Evolutionary conservation across 2,329 filamentous ascomycete genomes (phyloP).

Genomic region (Xylariaceae sp.): DNA sequence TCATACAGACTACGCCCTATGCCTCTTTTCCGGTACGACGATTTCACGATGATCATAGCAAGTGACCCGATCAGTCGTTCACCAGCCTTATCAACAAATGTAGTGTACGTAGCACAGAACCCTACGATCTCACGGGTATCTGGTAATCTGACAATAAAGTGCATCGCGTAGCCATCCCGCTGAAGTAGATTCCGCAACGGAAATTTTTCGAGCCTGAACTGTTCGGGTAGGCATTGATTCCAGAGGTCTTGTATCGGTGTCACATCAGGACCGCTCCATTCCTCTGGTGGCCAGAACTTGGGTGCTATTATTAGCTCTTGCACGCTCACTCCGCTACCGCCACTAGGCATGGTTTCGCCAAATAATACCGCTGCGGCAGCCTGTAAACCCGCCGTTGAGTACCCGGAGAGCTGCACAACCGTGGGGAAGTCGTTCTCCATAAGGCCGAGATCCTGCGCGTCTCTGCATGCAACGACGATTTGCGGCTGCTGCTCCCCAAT

Average conservation of each 20-base stretch:
- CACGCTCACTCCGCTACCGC: conserved; percentile 18
- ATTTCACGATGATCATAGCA: conserved; percentile 48
- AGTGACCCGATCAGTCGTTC: conserved; percentile 53
- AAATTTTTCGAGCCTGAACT: conserved; percentile 41
- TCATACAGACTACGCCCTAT: conserved; percentile 51
- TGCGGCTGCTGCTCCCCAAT: conserved; percentile 46
- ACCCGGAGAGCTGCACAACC: conserved; percentile 45
- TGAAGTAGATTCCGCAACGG: conserved; percentile 43
- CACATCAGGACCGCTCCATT: conserved; percentile 32
- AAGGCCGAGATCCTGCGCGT: conserved; percentile 34
- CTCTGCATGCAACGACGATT: conserved; percentile 49
- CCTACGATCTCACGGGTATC: conserved; percentile 41
- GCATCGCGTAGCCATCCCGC: conserved; percentile 52
- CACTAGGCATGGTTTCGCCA: conserved; percentile 26
- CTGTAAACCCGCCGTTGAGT: conserved; percentile 43
- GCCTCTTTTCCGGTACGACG: conserved; percentile 42
- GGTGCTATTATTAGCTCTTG: conserved; percentile 28
- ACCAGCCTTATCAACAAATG: conserved; percentile 48
- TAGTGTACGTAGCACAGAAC: conserved; percentile 58
- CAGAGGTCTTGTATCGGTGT: conserved; percentile 42
- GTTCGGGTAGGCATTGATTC: conserved; percentile 38
- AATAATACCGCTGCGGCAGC: conserved; percentile 50
- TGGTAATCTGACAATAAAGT: conserved; percentile 52
- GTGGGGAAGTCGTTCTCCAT: conserved; percentile 44
- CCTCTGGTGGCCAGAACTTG: conserved; percentile 36